phyloP scores from a whole-genome alignment of 257 asterid species.

The Scutellaria galericulata region DNA sequence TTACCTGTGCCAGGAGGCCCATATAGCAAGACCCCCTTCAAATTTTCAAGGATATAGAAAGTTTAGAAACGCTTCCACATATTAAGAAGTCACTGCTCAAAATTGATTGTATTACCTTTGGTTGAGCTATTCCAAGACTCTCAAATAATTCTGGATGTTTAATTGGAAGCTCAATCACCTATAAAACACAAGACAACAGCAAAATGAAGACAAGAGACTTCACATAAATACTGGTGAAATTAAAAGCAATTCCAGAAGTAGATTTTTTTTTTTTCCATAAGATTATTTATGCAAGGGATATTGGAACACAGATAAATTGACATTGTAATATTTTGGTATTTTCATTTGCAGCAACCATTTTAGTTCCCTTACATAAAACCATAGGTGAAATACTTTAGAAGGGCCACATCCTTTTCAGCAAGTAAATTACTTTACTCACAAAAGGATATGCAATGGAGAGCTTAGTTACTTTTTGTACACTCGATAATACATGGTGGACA shows the following conservation, averaged over 20 bases:
- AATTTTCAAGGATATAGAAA: conserved; percentile 28
- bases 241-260: not conserved
- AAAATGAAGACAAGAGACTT: conserved; percentile 21
- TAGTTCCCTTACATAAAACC: no score
- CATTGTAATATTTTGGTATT: no score
- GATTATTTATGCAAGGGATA: no score
- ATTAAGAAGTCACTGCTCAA: conserved; percentile 12
- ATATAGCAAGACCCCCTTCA: conserved; percentile 63
- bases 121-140: conserved; percentile 73
- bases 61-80: conserved; percentile 19
- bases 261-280: not conserved
- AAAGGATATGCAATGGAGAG: no score
- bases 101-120: conserved; percentile 59
- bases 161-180: conserved; percentile 74
- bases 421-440: no score
- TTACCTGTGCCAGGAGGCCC: conserved; percentile 78
- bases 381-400: no score
- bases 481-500: no score
- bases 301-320: no score
- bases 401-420: no score
- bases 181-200: conserved; percentile 28
- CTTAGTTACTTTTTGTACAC: no score
- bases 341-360: no score
- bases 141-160: conserved; percentile 69
- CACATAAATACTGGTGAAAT: not conserved